phyloP scores from a whole-genome alignment of 2,329 filamentous ascomycete species.

The Coniochaeta ligniaria region DNA sequence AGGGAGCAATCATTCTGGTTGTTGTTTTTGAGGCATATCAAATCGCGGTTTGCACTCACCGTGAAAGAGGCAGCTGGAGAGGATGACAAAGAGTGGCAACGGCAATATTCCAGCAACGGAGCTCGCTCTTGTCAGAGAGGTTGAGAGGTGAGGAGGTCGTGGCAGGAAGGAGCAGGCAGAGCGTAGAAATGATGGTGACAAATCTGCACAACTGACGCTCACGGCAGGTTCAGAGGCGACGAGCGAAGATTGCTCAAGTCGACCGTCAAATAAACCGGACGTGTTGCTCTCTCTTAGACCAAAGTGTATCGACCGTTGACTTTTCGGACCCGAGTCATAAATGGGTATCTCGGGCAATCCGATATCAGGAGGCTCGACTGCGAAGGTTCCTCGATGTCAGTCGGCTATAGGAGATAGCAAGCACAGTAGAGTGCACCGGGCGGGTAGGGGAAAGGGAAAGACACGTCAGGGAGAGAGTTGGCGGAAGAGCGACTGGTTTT shows the following conservation, averaged over 20 bases:
- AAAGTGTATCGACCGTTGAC: background rate
- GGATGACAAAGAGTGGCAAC: conserved; percentile 16
- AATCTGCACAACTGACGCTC: background rate
- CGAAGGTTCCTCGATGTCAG: background rate
- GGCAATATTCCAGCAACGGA: conserved; percentile 35
- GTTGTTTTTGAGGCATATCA: background rate
- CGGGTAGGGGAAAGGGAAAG: background rate
- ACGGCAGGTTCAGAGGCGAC: background rate
- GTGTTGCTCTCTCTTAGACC: background rate
- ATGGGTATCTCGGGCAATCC: background rate
- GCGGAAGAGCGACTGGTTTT: background rate
- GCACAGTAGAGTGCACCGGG: background rate
- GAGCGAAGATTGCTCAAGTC: background rate
- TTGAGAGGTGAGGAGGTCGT: background rate
- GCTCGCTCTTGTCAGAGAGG: conserved; percentile 7
- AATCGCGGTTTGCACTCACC: conserved; percentile 6
- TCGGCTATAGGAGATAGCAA: background rate
- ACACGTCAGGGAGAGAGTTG: background rate
- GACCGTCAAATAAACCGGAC: background rate
- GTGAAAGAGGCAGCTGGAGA: conserved; percentile 4
- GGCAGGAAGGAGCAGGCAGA: conserved; percentile 1
- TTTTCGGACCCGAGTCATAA: background rate
- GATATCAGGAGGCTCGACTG: background rate
- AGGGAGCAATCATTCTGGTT: background rate
- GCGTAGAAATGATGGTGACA: background rate